Evolutionary conservation across 305 asterid species (phyloP), one percentile per base, ranked within the genome.

Genomic region (Plantago lanceolata): DNA sequence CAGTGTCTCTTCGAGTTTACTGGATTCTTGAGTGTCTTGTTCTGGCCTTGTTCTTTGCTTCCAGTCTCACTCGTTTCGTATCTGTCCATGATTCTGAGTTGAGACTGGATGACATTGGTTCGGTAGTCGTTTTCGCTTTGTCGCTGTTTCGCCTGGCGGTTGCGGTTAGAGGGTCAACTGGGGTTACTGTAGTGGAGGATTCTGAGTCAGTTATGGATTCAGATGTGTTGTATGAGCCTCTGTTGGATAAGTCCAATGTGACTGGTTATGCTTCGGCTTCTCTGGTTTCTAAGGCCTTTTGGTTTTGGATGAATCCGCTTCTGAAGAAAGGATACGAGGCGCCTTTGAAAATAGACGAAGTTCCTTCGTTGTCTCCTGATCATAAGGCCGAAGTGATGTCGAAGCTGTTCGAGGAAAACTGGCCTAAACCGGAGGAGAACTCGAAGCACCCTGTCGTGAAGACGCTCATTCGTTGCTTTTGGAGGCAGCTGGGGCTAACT

Each of bases 251-350:
- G 64, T 71, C 88, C 14, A 75, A 74, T n/a, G 85, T 81, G 48
- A 83, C 81, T 26, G 83, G 84, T 43, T 93, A 52, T 66, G 91
- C 95, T 67, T 81, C 94, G 0, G 98, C 96, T 6, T 89, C 98
- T 13, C 12, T 89, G 11, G 7, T 87, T 6, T 87, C 97, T 0
- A 84, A 77, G 71, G 75, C 88, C 0, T 89, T 89, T 58, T 93
- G 95, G 97, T 4, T 87, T 35, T 93, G 97, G 98, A 61, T 93
- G 85, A 85, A 89, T 73, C 98, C 97, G 51, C 77, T 93, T 15
- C 48, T 89, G 59, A 69, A 70, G 24, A 89, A 87, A 68, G 98
- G 97, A 4, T 79, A 84, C 66, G 68, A 24, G 33, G 73, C 88
- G 0, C 91, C 97, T 15, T 82, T 89, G 18, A 89, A 78, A 70